Percentiles rank a stretch among this genome's conserved stretches.
Evolutionary conservation across 2,329 filamentous ascomycete genomes (phyloP).

Genomic region (Cercospora citrullina): DNA sequence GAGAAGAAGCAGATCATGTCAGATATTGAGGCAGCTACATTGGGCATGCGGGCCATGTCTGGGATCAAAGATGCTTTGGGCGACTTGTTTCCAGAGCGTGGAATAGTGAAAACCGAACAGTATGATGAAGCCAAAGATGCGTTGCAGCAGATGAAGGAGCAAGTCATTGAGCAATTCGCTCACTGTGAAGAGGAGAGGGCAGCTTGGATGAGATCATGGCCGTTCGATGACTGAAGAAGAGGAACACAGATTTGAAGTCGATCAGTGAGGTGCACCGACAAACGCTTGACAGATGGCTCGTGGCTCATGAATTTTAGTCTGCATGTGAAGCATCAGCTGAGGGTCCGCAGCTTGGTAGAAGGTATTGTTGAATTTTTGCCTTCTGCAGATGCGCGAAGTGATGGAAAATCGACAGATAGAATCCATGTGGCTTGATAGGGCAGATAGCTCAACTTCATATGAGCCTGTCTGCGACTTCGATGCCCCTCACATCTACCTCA

Average conservation of each 20-base stretch:
- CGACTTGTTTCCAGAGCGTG: constrained; percentile 12
- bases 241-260: not conserved
- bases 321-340: too few species aligned
- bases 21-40: constrained; percentile 13
- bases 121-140: constrained; percentile 12
- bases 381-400: not conserved
- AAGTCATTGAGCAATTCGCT: constrained; percentile 18
- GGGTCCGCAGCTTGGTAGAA: too few species aligned
- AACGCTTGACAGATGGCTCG: not conserved
- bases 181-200: constrained; percentile 14
- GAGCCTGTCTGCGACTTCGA: too few species aligned
- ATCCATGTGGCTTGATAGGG: too few species aligned
- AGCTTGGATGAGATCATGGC: constrained; percentile 20
- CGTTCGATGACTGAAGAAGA: constrained; percentile 18
- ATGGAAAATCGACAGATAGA: too few species aligned
- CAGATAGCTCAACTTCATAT: too few species aligned
- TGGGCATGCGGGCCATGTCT: constrained; percentile 7
- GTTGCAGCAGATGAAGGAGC: constrained; percentile 17
- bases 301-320: not conserved
- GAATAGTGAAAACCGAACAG: not conserved
- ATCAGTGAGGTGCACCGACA: not conserved
- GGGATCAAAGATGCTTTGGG: constrained; percentile 14
- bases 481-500: too few species aligned
- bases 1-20: constrained; percentile 29
- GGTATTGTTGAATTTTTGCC: not conserved